Percentiles rank a stretch among this genome's conserved stretches.
These are phyloP conservation scores for Salmacisia buchloeana DNA, from an alignment of 1,284 basidiomycete species.

Conservation along the genomic window DNA sequence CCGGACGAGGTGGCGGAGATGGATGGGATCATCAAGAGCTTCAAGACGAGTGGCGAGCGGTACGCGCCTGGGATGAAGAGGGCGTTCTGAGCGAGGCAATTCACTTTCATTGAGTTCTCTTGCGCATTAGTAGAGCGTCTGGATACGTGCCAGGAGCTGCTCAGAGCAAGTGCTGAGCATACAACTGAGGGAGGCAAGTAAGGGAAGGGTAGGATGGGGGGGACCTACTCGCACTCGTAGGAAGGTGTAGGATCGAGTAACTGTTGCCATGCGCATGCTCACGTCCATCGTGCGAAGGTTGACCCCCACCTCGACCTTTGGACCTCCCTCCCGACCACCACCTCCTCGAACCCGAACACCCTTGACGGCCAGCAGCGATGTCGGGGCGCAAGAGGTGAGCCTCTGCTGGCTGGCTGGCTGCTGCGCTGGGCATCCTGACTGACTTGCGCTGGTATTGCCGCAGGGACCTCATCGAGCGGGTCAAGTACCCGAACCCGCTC, in stretches of 20 bases:
- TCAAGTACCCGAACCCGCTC: constrained; percentile 49
- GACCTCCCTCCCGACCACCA: too few species aligned
- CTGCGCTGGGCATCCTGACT: not conserved
- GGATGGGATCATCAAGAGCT: constrained; percentile 29
- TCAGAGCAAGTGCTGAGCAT: too few species aligned
- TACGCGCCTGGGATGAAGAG: constrained; percentile 19
- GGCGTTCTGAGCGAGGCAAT: constrained; percentile 16
- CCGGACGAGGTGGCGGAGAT: constrained; percentile 28
- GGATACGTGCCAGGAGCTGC: too few species aligned
- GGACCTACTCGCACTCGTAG: too few species aligned
- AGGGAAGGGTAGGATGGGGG: too few species aligned
- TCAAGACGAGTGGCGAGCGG: constrained; percentile 26
- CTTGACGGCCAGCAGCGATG: not conserved
- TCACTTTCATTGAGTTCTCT: too few species aligned
- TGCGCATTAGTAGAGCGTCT: too few species aligned
- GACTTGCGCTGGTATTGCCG: not conserved
- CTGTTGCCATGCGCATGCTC: too few species aligned
- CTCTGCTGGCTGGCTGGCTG: not conserved
- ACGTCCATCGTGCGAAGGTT: too few species aligned
- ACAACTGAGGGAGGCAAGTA: too few species aligned
- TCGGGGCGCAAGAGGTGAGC: not conserved
- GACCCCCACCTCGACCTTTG: too few species aligned
- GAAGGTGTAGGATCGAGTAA: too few species aligned
- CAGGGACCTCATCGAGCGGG: constrained; percentile 47
- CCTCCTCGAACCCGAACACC: not conserved